Evolutionary conservation across 495 filamentous ascomycete genomes (phyloP), one percentile per base, ranked within the genome.

Genomic region (Aspergillus baeticus): DNA sequence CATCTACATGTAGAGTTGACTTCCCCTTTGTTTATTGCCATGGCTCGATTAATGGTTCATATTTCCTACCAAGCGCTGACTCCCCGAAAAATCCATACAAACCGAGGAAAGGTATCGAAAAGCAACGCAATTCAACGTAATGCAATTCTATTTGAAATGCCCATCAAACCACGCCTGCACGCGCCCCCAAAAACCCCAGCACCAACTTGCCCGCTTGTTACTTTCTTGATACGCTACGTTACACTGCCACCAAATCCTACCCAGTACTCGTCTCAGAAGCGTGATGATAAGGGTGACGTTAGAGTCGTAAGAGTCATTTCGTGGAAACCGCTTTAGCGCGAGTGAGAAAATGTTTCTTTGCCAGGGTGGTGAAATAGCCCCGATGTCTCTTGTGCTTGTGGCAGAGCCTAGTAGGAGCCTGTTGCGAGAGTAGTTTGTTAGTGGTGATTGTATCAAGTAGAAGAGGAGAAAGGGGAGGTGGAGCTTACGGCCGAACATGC

Each of bases 401-500:
- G 10, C 10, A 43, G 34, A n/a, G 55, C 49, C 77, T 72, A 73
- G 60, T 73, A 73, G 33, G 69, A 72, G 51, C 69, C 69, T 72
- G 49, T 36, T 34, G 14, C 11, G 34, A 34, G 26, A 7, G 26
- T 33, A 37, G 48, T 55, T 56, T 55, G 60, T 39, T 55, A 53
- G 46, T 53, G 20, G 13, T 42, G 10, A 20, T 39, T 38, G 3
- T 8, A 37, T 33, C 29, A 6, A 33, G 26, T 13, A 21, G 36
- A 50, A 42, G 20, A 6, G 22, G 14, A 34, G 38, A 36, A 36
- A 20, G 14, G 39, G 34, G 15, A 39, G 34, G 17, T 13, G 10
- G 22, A 44, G 63, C 69, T 63, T 69, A 77, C 91, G 81, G 53
- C 91, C 91, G 70, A 94, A 96, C 85, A 94, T 86, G 69, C 85